A percentile compares a stretch with the other conserved stretches of the same genome.
Conservation (phyloP, 768 basidiomycete species). For the Hydnomerulius pinastri region DNA sequence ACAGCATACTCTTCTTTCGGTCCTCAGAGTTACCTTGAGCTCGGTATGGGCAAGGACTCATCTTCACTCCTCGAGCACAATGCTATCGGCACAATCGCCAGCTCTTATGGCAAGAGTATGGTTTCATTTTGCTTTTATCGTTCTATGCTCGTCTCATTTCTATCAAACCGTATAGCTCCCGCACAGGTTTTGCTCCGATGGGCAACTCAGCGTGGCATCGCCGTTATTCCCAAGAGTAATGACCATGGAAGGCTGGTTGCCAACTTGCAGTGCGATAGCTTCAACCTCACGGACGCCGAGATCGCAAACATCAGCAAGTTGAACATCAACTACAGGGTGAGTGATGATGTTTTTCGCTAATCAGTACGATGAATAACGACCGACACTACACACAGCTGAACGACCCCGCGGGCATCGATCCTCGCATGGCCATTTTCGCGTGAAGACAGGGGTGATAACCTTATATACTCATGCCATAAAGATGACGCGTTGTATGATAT, state of each 20-base stretch:
- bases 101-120: conserved; percentile 54
- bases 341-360: conserved; percentile 21
- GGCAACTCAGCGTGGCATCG: conserved; percentile 74
- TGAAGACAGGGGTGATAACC: conserved; percentile 34
- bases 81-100: conserved; percentile 45
- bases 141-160: conserved; percentile 1
- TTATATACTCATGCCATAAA: background rate
- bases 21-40: conserved; percentile 61
- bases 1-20: conserved; percentile 62
- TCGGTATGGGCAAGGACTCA: conserved; percentile 55
- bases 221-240: conserved; percentile 77
- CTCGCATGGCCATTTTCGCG: conserved; percentile 69
- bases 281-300: conserved; percentile 59
- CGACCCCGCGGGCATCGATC: conserved; percentile 68
- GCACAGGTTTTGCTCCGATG: conserved; percentile 79
- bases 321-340: conserved; percentile 64
- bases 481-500: background rate
- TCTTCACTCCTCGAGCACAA: conserved; percentile 57
- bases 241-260: conserved; percentile 37
- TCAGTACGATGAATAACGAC: conserved; percentile 4
- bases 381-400: conserved; percentile 50
- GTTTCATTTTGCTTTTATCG: background rate
- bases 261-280: conserved; percentile 49
- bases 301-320: conserved; percentile 56
- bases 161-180: conserved; percentile 21